Evolutionary conservation across 1,139 yeast species (phyloP), one percentile per base, ranked within the genome.

Genomic region (Spathaspora sp.): DNA sequence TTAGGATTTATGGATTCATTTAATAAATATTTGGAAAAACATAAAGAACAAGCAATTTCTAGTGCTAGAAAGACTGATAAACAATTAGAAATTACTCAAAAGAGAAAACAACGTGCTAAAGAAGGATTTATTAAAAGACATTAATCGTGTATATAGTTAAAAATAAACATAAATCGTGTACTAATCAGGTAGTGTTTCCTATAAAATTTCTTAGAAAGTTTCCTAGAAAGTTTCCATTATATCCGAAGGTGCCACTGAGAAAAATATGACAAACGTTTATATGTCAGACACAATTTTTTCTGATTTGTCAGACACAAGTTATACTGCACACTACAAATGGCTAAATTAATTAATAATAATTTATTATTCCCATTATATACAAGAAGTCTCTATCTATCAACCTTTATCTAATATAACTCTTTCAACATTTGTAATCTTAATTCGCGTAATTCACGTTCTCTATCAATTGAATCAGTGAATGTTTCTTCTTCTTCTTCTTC

Each of bases 41-140:
- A 68, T 47, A 66, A 66, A 48, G 60, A 68, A 39, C 68, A 61
- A 42, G 65, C 72, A 13, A 63, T 65, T 37, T 62, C 64, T 39
- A 68, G 64, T 45, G 67, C 74, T 57, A 62, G 65, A 50, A 64
- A 68, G 48, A 59, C 76, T 13, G 65, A 72, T 48, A 64, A 63
- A 46, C 70, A 70, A 54, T 59, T 72, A 47, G 74, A 68, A 38
- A 74, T 72, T 27, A 67, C 70, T 45, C 64, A 68, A 47, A 67
- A 62, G 53, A 70, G 77, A 59, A 70, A 67, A 57, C 56, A 54
- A 34, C 61, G 61, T 44, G 60, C 60, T 23, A 60, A 56, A 45
- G 65, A 61, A 45, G 73, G 74, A 34, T 74, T 69, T 51, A 64
- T 74, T 46, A 74, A 72, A 60, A 72, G 72, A 59, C 78, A 73